Evolutionary conservation across 1,284 basidiomycete genomes (phyloP).

Genomic region (Apiotrichum porosum): DNA sequence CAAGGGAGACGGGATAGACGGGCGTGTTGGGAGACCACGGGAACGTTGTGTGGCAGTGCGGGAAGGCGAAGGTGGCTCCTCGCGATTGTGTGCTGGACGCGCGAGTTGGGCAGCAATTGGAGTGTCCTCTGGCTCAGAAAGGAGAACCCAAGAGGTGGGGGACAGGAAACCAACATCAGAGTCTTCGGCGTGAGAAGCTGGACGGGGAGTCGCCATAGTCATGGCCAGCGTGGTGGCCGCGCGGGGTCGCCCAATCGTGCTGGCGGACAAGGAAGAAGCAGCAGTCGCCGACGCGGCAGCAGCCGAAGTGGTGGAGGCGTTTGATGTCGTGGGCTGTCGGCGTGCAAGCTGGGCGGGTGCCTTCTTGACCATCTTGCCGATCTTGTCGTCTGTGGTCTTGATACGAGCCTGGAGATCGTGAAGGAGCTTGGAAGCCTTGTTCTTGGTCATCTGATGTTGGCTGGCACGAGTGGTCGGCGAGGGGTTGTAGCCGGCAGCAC

Average conservation of each 20-base stretch:
- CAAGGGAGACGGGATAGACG: slow-evolving; percentile 44
- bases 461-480: too few relatives aligned
- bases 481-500: slow-evolving; percentile 3
- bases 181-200: slow-evolving; percentile 6
- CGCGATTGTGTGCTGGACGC: neutral
- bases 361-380: slow-evolving; percentile 19
- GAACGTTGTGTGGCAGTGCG: slow-evolving; percentile 2
- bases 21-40: slow-evolving; percentile 34
- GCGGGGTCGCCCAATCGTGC: neutral
- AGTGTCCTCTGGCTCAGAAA: slow-evolving; percentile 33
- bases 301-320: neutral
- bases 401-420: slow-evolving; percentile 40
- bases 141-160: slow-evolving; percentile 44
- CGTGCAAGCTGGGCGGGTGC: neutral
- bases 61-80: slow-evolving; percentile 17
- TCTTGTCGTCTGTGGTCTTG: slow-evolving; percentile 40
- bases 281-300: neutral
- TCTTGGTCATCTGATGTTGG: slow-evolving; percentile 27
- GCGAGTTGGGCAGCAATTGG: slow-evolving; percentile 16
- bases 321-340: neutral
- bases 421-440: slow-evolving; percentile 35
- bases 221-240: neutral
- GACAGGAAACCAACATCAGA: slow-evolving; percentile 15
- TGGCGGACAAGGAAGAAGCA: neutral
- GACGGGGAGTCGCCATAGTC: neutral